Evolutionary conservation across 495 filamentous ascomycete genomes (phyloP), one percentile per base, ranked within the genome.

Genomic region (Pyrenopolyporus hunteri): DNA sequence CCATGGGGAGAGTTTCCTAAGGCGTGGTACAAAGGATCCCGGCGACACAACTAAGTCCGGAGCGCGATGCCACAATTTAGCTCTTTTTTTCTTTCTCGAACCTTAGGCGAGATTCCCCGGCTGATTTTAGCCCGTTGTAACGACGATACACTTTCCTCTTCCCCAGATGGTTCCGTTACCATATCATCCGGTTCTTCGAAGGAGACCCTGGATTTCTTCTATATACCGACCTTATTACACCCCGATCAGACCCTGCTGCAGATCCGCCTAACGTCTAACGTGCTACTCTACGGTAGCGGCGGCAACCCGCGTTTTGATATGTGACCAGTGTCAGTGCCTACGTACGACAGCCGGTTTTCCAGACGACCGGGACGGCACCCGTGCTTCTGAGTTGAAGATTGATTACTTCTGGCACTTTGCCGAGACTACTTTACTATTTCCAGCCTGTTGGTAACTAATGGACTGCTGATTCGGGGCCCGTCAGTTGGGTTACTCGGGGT

Each of bases 41-140:
- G 63, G 63, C 52, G 14, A 67, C 63, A 67, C 32, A 67, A 63
- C 36, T 57, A 67, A 58, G 52, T 54, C 63, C 63, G 63, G 40
- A 55, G 28, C 29, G 53, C 46, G 47, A 45, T 13, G 23, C 42
- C 42, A 28, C 11, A 22, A 13, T 17, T 29, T 29, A 29, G 4
- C 23, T 42, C 22, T 33, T 37, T 29, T 31, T 19, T 40, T 1
- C 40, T 22, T 60, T 57, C 63, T 66, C 63, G 52, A 60, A 60
- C 33, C 57, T 52, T 60, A 55, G 57, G 46, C 51, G 56, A 66
- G 45, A 51, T 26, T 43, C 32, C 43, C 51, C 63, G 63, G 63
- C 32, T 60, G 39, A 39, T 66, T 66, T 42, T 57, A 53, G 60
- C 51, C 57, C 51, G 56, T 57, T 46, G 45, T 13, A 26, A n/a